Evolutionary conservation across 345 rosid genomes (phyloP).

Genomic region (Trapa bicornis): DNA sequence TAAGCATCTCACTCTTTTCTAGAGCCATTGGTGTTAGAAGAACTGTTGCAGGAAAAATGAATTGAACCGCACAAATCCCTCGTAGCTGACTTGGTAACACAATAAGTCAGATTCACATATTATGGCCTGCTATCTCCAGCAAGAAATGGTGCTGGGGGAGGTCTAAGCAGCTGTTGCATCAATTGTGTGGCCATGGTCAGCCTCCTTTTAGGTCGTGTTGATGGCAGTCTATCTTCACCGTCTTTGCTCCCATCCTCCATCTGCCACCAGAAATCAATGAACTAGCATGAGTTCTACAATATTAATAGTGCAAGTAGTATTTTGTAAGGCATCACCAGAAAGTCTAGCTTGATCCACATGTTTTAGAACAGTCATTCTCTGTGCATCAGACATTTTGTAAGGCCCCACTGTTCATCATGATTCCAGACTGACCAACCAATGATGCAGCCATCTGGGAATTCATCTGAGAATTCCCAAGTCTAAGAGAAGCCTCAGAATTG

Average conservation of each 20-base stretch:
- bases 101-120: slow-evolving; percentile 39
- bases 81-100: slow-evolving; percentile 39
- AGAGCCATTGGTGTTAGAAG: slow-evolving; percentile 13
- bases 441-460: slow-evolving; percentile 50
- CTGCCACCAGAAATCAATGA: slow-evolving; percentile 23
- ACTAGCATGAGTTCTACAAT: no score
- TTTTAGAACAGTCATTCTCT: slow-evolving; percentile 22
- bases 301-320: not conserved
- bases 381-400: slow-evolving; percentile 30
- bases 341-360: slow-evolving; percentile 29
- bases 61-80: slow-evolving; percentile 59
- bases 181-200: slow-evolving; percentile 63
- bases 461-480: slow-evolving; percentile 38
- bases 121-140: slow-evolving; percentile 35
- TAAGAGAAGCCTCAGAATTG: slow-evolving; percentile 25
- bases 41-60: slow-evolving; percentile 22
- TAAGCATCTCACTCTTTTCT: slow-evolving; percentile 43
- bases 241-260: slow-evolving; percentile 44
- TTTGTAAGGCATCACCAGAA: slow-evolving; percentile 18
- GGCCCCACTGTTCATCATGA: slow-evolving; percentile 54
- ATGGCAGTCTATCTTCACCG: slow-evolving; percentile 32
- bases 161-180: slow-evolving; percentile 53
- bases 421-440: slow-evolving; percentile 46
- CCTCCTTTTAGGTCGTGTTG: slow-evolving; percentile 58
- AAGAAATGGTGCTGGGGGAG: slow-evolving; percentile 47